Evolutionary conservation across 2,329 filamentous ascomycete species (phyloP), one percentile per base, ranked within the genome.

Genomic region (Fulvia fulva): DNA sequence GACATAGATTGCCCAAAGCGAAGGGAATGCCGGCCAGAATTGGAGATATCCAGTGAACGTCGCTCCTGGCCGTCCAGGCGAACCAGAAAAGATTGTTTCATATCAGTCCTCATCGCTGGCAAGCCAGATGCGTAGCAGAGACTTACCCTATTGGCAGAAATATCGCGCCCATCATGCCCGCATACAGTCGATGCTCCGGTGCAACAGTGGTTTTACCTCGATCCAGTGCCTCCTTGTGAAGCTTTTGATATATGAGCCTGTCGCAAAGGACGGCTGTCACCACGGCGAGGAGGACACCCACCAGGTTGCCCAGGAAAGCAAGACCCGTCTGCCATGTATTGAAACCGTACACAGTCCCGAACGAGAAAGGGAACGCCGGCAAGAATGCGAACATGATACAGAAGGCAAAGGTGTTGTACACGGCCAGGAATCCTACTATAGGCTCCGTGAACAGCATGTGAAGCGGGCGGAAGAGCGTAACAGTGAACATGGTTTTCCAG

Each of bases 261-360:
- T 78, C 77, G 55, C 75, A 63, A 3, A 72, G 2, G 14, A 78
- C 66, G 16, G 65, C 64, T 0, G 72, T 74, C 0, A 68, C 14
- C 2, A 82, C 79, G 14, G 80, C 87, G 9, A 80, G 46, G 0
- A 88, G 55, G 82, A 90, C 89, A 45, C 88, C 87, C 1, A 86
- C 75, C 51, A 88, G 79, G 58, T 90, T 81, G 5, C 86, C 88
- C 41, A 93, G 68, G 73, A 96, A 96, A 7, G 85, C 82, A 56
- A 94, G 76, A 14, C 91, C 92, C 16, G 83, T 79, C 73, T 95
- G 88, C 80, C 88, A 93, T 4, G 90, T 79, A 52, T 84, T 84
- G 76, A 96, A 91, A 19, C 83, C 85, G 71, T 95, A 88, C 30
- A 88, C 85, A 25, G 79, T 81, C 22, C 79, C 73, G 69, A 96